phyloP scores from a whole-genome alignment of 139 green algal genomes.

The Bryopsis sp. region DNA sequence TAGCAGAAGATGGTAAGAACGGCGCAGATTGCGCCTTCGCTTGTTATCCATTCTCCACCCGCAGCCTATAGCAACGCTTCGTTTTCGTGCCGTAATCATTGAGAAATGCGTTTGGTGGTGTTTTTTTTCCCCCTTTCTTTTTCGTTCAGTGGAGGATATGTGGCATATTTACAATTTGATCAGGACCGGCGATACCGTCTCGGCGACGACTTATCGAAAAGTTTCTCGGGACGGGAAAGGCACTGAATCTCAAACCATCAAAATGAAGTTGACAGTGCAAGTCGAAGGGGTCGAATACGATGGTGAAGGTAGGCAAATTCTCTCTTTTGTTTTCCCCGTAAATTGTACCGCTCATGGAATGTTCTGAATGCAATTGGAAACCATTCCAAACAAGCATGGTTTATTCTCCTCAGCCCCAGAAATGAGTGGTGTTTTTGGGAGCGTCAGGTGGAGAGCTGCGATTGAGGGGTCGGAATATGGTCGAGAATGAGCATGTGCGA shows the following conservation, averaged over 20 bases:
- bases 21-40: not conserved
- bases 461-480: constrained; percentile 54
- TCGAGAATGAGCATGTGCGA: constrained; percentile 86
- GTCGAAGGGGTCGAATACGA: constrained; percentile 82
- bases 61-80: too few species aligned
- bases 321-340: too few species aligned
- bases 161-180: constrained; percentile 89
- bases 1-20: constrained; percentile 66
- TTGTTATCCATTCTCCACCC: not conserved
- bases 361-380: too few species aligned
- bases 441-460: constrained; percentile 45
- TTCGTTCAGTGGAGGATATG: constrained; percentile 76
- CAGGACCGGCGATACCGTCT: constrained; percentile 63
- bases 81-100: too few species aligned
- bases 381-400: too few species aligned
- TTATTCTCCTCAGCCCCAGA: constrained; percentile 7
- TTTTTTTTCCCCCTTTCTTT: not conserved
- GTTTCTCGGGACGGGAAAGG: constrained; percentile 40
- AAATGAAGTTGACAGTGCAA: constrained; percentile 68
- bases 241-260: constrained; percentile 60
- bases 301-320: constrained; percentile 56
- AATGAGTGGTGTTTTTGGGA: not conserved
- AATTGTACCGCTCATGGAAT: constrained; percentile 16
- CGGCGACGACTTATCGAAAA: constrained; percentile 62
- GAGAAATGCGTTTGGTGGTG: too few species aligned